phyloP scores from a whole-genome alignment of 495 filamentous ascomycete species.

The Podospora comata region DNA sequence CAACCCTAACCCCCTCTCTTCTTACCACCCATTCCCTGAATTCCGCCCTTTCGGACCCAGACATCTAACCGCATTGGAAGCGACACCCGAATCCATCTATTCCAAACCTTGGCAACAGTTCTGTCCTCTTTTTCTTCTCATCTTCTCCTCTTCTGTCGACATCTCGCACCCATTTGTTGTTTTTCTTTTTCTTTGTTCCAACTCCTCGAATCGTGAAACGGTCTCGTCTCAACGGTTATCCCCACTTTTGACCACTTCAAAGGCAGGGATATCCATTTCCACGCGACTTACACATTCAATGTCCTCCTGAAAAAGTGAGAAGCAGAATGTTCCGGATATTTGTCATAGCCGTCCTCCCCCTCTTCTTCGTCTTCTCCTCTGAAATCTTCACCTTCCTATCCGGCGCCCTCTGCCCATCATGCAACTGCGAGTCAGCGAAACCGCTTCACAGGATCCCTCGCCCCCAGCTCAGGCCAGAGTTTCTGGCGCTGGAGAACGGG shows the following conservation, averaged over 20 bases:
- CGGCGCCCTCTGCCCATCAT: slow-evolving; percentile 8
- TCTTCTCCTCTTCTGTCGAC: background rate
- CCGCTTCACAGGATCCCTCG: slow-evolving; percentile 32
- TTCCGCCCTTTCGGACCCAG: background rate
- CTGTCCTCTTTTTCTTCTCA: background rate
- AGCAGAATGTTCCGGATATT: slow-evolving; percentile 29
- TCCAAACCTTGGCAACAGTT: background rate
- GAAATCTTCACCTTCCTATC: slow-evolving; percentile 27
- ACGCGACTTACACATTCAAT: background rate
- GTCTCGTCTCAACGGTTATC: background rate
- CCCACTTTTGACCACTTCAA: background rate
- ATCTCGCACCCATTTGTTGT: background rate
- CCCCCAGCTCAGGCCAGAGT: slow-evolving; percentile 41
- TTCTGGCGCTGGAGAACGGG: slow-evolving; percentile 41
- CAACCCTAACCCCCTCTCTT: background rate
- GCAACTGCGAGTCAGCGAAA: slow-evolving; percentile 17
- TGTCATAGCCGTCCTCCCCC: slow-evolving; percentile 24
- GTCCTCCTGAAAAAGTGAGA: background rate
- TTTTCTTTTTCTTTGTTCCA: background rate
- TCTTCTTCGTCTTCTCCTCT: slow-evolving; percentile 27
- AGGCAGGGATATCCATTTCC: background rate
- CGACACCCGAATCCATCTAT: background rate
- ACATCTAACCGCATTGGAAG: background rate
- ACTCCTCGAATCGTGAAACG: background rate
- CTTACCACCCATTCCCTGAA: background rate